Evolutionary conservation across 345 rosid species (phyloP).

Genomic region (Citrus hindsii): DNA sequence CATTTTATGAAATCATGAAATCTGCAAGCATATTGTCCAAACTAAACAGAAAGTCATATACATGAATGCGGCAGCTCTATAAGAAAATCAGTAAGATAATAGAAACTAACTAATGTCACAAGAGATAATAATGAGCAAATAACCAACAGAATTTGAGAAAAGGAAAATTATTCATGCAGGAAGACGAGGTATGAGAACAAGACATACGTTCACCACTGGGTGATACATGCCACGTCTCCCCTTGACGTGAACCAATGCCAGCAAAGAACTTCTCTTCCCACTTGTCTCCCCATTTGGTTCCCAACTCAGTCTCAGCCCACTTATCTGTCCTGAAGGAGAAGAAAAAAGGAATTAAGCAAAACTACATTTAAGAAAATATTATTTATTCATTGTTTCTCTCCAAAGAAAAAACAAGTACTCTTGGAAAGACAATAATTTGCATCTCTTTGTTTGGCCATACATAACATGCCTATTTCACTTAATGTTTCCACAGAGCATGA

Average conservation of each 20-base stretch:
- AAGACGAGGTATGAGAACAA: constrained; percentile 4
- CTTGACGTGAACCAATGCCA: constrained; percentile 96
- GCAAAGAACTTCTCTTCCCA: constrained; percentile 98
- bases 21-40: neutral
- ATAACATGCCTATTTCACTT: neutral
- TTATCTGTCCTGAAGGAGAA: constrained; percentile 94
- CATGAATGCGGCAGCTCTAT: neutral
- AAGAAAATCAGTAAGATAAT: neutral
- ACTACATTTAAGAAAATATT: neutral
- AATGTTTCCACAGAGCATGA: neutral
- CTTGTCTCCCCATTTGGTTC: constrained; percentile 99
- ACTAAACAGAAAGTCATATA: neutral
- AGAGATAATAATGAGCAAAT: neutral
- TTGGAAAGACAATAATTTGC: neutral
- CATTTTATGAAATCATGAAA: neutral
- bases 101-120: neutral
- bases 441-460: neutral
- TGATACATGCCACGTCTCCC: constrained; percentile 99
- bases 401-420: neutral
- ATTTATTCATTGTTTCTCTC: neutral
- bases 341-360: constrained; percentile 14
- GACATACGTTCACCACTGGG: constrained; percentile 72
- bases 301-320: constrained; percentile 99
- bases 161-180: neutral
- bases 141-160: neutral